phyloP scores from a whole-genome alignment of 306 rosid species.

The Myrica gale region DNA sequence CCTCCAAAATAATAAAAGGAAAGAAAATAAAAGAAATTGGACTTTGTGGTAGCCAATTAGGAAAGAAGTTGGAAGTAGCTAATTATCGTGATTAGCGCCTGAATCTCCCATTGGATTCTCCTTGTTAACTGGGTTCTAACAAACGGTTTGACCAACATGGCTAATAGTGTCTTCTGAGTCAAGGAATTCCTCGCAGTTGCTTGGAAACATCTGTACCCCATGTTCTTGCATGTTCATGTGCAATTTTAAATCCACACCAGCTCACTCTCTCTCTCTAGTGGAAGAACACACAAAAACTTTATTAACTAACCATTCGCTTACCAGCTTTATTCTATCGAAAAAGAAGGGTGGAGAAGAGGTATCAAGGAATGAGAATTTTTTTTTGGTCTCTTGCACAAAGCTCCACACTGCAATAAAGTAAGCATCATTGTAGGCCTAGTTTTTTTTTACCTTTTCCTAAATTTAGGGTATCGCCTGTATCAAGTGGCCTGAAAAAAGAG shows the following conservation, averaged over 20 bases:
- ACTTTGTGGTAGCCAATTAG: slow-evolving; percentile 38
- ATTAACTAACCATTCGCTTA: slow-evolving; percentile 22
- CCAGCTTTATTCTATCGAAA: slow-evolving; percentile 52
- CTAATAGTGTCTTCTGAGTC: slow-evolving; percentile 21
- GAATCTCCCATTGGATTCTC: slow-evolving; percentile 54
- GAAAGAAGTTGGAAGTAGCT: slow-evolving; percentile 7
- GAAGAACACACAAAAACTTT: slow-evolving; percentile 25
- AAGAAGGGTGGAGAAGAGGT: slow-evolving; percentile 33
- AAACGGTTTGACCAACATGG: slow-evolving; percentile 48
- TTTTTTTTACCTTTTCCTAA: slow-evolving; percentile 36
- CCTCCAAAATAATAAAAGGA: slow-evolving; percentile 21
- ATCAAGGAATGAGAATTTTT: slow-evolving; percentile 72
- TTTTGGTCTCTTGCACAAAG: slow-evolving; percentile 19
- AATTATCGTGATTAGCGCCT: slow-evolving; percentile 66
- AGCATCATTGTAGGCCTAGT: slow-evolving; percentile 32
- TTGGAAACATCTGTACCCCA: slow-evolving; percentile 51
- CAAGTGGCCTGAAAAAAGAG: slow-evolving; percentile 30
- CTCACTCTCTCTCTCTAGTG: slow-evolving; percentile 3
- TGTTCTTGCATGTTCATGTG: slow-evolving; percentile 48
- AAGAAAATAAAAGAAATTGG: not conserved
- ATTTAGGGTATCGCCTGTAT: slow-evolving; percentile 28
- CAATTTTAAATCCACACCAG: slow-evolving; percentile 11
- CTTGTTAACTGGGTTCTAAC: slow-evolving; percentile 30
- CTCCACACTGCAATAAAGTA: slow-evolving; percentile 47
- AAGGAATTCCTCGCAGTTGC: slow-evolving; percentile 19